These are phyloP conservation scores for Peronospora belbahrii DNA, from an alignment of 352 stramenopile species.

Conservation along the genomic window DNA sequence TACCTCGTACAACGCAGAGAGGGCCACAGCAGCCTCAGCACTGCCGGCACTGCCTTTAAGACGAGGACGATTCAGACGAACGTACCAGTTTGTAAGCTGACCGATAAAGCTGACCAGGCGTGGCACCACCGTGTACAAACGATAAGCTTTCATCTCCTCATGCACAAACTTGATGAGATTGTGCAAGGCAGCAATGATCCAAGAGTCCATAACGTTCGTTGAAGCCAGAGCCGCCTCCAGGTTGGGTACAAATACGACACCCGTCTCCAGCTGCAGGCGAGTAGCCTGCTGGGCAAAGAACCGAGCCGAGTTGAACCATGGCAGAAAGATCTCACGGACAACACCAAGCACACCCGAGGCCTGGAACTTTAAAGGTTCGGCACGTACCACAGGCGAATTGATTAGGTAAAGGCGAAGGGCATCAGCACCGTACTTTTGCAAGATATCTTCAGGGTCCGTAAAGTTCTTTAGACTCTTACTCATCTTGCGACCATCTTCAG, in stretches of 20 bases:
- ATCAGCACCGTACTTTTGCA: slow-evolving; percentile 97
- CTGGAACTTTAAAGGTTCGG: slow-evolving; percentile 96
- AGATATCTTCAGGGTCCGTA: slow-evolving; percentile 90
- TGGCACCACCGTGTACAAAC: slow-evolving; percentile 98
- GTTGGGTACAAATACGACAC: slow-evolving; percentile 85
- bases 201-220: slow-evolving; percentile 98
- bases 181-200: slow-evolving; percentile 97
- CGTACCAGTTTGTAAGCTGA: slow-evolving; percentile 99
- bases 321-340: slow-evolving; percentile 97
- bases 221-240: slow-evolving; percentile 81
- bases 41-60: slow-evolving; percentile 94
- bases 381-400: slow-evolving; percentile 98
- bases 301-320: slow-evolving; percentile 98
- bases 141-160: slow-evolving; percentile 97
- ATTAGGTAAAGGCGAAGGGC: slow-evolving; percentile 99
- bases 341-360: slow-evolving; percentile 94
- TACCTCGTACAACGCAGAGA: slow-evolving; percentile 97
- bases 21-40: slow-evolving; percentile 68
- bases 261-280: slow-evolving; percentile 85
- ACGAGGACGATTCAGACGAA: slow-evolving; percentile 96
- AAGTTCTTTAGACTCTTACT: slow-evolving; percentile 99
- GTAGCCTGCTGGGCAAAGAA: slow-evolving; percentile 98
- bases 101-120: slow-evolving; percentile 97
- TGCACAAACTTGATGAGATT: slow-evolving; percentile 97
- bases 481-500: slow-evolving; percentile 99